phyloP scores from a whole-genome alignment of 352 stramenopile species.

The Phytophthora palmivora region DNA sequence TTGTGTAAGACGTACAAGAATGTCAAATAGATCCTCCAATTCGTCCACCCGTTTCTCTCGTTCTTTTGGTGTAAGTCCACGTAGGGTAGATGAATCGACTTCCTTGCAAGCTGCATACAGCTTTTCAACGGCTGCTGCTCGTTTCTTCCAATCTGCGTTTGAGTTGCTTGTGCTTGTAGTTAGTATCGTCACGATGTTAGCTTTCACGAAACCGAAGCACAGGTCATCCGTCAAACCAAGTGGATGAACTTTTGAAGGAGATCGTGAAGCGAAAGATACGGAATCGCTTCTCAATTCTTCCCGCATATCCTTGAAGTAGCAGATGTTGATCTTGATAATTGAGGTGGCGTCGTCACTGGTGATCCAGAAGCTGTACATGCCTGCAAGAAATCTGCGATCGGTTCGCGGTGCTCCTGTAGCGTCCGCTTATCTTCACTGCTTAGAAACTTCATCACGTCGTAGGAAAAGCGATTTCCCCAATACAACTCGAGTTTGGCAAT shows the following conservation, averaged over 20 bases:
- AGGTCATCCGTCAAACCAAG: conserved; percentile 18
- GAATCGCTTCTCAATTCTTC: not conserved
- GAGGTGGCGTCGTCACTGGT: conserved; percentile 13
- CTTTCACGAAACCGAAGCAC: conserved; percentile 55
- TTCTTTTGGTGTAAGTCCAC: conserved; percentile 26
- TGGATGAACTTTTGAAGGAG: conserved; percentile 31
- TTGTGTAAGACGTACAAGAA: conserved; percentile 60
- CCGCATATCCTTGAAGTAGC: not conserved
- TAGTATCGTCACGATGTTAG: conserved; percentile 48
- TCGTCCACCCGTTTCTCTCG: conserved; percentile 16
- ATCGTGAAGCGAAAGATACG: conserved; percentile 9
- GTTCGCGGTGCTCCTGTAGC: conserved; percentile 49
- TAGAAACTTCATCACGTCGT: conserved; percentile 60
- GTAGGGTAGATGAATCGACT: conserved; percentile 27
- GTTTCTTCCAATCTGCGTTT: conserved; percentile 80
- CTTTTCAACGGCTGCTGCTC: conserved; percentile 62
- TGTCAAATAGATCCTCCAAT: conserved; percentile 50
- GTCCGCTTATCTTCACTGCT: conserved; percentile 71
- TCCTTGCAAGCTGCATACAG: conserved; percentile 52
- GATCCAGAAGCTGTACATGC: conserved; percentile 21
- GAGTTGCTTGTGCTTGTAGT: conserved; percentile 52
- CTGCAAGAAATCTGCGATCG: conserved; percentile 61
- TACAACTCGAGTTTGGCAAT: conserved; percentile 71
- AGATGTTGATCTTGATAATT: conserved; percentile 18
- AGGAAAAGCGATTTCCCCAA: conserved; percentile 49